A percentile compares a stretch with the other conserved stretches of the same genome.
phyloP scores from a whole-genome alignment of 768 basidiomycete species.

The Trametes sanguinea region DNA sequence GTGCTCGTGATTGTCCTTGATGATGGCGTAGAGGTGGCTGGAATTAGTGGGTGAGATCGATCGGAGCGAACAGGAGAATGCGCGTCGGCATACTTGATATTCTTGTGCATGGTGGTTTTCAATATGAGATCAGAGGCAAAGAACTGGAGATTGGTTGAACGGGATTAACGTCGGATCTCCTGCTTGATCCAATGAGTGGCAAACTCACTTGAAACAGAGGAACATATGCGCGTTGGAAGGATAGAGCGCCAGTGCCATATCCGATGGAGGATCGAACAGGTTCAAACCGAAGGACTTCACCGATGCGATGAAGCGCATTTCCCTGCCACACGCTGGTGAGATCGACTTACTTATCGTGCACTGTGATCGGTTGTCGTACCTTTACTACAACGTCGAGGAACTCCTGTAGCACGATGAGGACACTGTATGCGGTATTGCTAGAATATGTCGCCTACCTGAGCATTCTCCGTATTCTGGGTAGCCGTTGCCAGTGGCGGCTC shows the following conservation, averaged over 20 bases:
- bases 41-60: neutral
- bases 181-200: neutral
- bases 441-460: constrained; percentile 42
- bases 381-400: constrained; percentile 40
- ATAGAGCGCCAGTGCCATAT: constrained; percentile 38
- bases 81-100: constrained; percentile 47
- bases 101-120: constrained; percentile 53
- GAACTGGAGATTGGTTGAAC: constrained; percentile 43
- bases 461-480: constrained; percentile 45
- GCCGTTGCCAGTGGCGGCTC: neutral
- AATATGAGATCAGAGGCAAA: constrained; percentile 59
- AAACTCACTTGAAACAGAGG: constrained; percentile 47
- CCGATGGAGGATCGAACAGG: constrained; percentile 42
- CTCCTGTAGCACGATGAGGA: constrained; percentile 31
- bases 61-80: neutral
- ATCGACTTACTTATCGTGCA: neutral
- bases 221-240: constrained; percentile 60
- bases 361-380: constrained; percentile 29
- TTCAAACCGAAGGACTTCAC: constrained; percentile 50
- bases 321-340: constrained; percentile 34
- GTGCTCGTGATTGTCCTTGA: constrained; percentile 34
- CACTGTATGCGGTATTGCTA: too few species aligned
- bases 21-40: constrained; percentile 21
- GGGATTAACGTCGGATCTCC: neutral
- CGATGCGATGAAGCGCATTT: constrained; percentile 52